Conservation (phyloP, 495 filamentous ascomycete genomes). For the Tuber aestivum region DNA sequence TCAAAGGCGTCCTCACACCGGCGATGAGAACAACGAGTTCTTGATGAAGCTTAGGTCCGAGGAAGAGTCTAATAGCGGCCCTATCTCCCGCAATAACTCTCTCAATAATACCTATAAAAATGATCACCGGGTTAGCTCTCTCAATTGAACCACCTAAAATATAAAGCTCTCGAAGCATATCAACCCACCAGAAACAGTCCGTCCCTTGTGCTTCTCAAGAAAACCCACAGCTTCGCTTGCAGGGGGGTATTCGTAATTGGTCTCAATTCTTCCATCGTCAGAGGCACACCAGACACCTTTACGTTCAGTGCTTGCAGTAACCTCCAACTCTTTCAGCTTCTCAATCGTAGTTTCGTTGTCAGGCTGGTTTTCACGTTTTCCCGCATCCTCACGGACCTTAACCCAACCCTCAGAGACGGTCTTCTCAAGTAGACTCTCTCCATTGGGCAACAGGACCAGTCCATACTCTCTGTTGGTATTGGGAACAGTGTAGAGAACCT, state of each 20-base stretch:
- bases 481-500: constrained; percentile 74
- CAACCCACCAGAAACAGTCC: constrained; percentile 59
- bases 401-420: constrained; percentile 80
- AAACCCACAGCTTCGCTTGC: constrained; percentile 64
- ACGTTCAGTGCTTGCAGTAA: constrained; percentile 65
- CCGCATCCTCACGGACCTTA: constrained; percentile 86
- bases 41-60: constrained; percentile 69
- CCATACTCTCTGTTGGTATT: constrained; percentile 75
- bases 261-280: constrained; percentile 60
- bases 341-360: constrained; percentile 65
- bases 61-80: constrained; percentile 71
- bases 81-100: constrained; percentile 86
- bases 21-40: constrained; percentile 81
- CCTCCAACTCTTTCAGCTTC: constrained; percentile 68
- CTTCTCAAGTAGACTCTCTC: constrained; percentile 69
- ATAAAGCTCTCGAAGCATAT: not conserved
- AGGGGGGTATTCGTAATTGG: constrained; percentile 57
- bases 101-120: constrained; percentile 60
- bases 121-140: constrained; percentile 19
- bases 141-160: not conserved
- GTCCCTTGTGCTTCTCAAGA: constrained; percentile 68
- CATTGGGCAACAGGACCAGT: constrained; percentile 62
- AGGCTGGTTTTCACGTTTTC: constrained; percentile 71
- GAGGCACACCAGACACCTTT: constrained; percentile 68
- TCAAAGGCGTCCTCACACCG: constrained; percentile 78